A percentile compares a stretch with the other conserved stretches of the same genome.
Conservation (phyloP, 2,329 filamentous ascomycete genomes). For the Hysterium pulicare region DNA sequence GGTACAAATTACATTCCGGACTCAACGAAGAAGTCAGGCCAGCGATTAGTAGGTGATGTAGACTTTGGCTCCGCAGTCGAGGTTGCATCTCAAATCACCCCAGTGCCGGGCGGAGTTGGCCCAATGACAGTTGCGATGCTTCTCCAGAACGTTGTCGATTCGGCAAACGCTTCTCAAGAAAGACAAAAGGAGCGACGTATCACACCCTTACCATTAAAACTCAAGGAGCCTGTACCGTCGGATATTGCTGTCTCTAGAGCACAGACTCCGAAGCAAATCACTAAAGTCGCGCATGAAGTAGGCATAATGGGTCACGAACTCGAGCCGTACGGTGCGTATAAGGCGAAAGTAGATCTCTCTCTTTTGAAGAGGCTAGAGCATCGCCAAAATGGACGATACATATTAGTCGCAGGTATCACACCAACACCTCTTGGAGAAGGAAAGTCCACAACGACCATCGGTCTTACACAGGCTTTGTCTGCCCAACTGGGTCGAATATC, state of each 20-base stretch:
- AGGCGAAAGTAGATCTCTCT: constrained; percentile 87
- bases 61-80: constrained; percentile 81
- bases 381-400: constrained; percentile 82
- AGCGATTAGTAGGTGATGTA: constrained; percentile 90
- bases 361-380: constrained; percentile 82
- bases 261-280: constrained; percentile 90
- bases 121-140: constrained; percentile 99
- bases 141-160: constrained; percentile 88
- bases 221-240: constrained; percentile 80
- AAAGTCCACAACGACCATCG: constrained; percentile 97
- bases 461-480: constrained; percentile 86
- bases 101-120: constrained; percentile 92
- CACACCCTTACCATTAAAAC: constrained; percentile 76
- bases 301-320: constrained; percentile 86
- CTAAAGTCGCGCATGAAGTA: constrained; percentile 75
- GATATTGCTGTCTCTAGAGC: constrained; percentile 89
- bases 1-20: constrained; percentile 96
- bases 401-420: constrained; percentile 93
- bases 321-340: constrained; percentile 91
- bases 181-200: constrained; percentile 77
- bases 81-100: constrained; percentile 90
- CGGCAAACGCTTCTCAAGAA: constrained; percentile 77
- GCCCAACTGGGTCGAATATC: constrained; percentile 82
- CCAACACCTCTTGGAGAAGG: constrained; percentile 95
- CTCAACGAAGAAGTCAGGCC: constrained; percentile 82